Base-by-base conservation (phyloP, 164 flowering plant genomes). In the Macadamia tetraphylla region DNA sequence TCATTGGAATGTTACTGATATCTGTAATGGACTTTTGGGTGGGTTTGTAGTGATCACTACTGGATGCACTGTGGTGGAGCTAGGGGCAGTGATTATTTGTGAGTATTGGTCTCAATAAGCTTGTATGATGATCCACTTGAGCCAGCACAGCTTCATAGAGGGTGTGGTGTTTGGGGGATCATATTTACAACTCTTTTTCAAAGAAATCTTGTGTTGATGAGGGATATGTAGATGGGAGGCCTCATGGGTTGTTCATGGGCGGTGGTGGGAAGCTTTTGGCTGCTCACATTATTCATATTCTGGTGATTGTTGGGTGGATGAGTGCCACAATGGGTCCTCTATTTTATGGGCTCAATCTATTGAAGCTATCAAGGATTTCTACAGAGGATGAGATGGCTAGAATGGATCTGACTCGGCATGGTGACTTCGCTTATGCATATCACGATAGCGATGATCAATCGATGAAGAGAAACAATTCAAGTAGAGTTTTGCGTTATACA, bases 161-260 rank as follows among this genome's bases (percentile, higher is more conserved):
- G 96, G 6, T 90, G 96, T 57, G 96, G 96, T 1, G 80, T 91
- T 5, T 90, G 96, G 96, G 96, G 96, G 5, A 70, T 90, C 11
- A 77, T 90, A 0, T 90, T 90, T 79, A 90, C 96, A 1, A 89
- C 81, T 5, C 69, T 90, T 87, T 90, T 59, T 94, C 92, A 0
- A 73, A n/a, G 0, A 68, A 87, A 66, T 68, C 70, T 52, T 90
- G 77, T 73, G 90, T 90, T 46, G 69, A 65, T 44, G 80, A 90
- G 67, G 88, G 82, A 0, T 90, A 87, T 75, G 62, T 78, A 42
- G 78, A 75, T 2, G 84, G 77, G 14, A 63, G 85, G 17, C 87
- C 89, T 0, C 83, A 87, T 77, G 97, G 97, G 56, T 55, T 88
- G 74, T 84, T 90, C 70, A 87, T 88, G 96, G 96, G 90, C 3